These are phyloP conservation scores for Eucalyptus melliodora DNA, from an alignment of 345 rosid species.

Conservation along the genomic window DNA sequence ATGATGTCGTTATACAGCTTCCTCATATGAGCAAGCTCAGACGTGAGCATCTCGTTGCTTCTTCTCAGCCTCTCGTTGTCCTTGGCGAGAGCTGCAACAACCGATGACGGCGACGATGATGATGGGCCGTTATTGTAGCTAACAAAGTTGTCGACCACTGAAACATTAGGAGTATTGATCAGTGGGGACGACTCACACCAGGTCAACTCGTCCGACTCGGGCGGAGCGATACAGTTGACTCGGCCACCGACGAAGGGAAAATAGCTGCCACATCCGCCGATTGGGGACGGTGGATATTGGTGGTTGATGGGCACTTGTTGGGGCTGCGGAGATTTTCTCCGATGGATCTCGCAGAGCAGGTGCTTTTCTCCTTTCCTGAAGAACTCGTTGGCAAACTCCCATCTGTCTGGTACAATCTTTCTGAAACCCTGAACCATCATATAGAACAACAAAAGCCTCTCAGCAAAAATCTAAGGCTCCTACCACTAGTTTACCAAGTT, in stretches of 20 bases:
- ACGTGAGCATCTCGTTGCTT: conserved; percentile 65
- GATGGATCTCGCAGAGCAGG: conserved; percentile 85
- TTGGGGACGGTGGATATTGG: not conserved
- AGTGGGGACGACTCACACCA: conserved; percentile 64
- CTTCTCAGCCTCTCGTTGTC: conserved; percentile 79
- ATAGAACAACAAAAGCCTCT: not conserved
- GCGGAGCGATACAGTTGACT: conserved; percentile 29
- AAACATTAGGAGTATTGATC: not conserved
- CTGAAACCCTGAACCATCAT: conserved; percentile 63
- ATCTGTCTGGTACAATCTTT: conserved; percentile 94
- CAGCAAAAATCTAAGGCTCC: not conserved
- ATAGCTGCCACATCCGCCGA: conserved; percentile 5
- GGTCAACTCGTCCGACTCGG: conserved; percentile 46
- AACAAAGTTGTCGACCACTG: not conserved
- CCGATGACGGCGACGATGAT: not conserved
- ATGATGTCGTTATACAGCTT: conserved; percentile 89
- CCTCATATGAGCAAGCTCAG: conserved; percentile 84
- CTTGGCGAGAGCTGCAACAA: conserved; percentile 55
- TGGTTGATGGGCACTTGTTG: conserved; percentile 11
- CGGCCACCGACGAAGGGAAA: conserved; percentile 37
- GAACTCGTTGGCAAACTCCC: conserved; percentile 95
- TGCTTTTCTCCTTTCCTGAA: conserved; percentile 94
- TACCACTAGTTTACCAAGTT: not conserved
- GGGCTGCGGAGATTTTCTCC: conserved; percentile 75
- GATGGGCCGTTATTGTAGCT: not conserved